These are phyloP conservation scores for Pseudoperonospora humuli DNA, from an alignment of 352 stramenopile species.

Conservation along the genomic window DNA sequence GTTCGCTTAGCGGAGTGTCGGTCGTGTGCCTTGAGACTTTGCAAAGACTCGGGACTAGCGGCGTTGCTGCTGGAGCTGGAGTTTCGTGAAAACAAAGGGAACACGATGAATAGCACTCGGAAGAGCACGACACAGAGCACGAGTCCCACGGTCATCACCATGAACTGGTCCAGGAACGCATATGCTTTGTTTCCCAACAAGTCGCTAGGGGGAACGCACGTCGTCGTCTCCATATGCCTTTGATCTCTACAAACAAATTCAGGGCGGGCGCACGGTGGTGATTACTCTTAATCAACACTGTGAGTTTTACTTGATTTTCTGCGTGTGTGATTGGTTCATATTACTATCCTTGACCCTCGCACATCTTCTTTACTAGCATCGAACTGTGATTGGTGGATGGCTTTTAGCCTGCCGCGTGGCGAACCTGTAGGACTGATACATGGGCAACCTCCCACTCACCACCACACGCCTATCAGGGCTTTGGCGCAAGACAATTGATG, in stretches of 20 bases:
- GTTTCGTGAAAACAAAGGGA: conserved; percentile 18
- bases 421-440: no score
- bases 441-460: no score
- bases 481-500: no score
- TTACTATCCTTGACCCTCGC: no score
- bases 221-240: conserved; percentile 9
- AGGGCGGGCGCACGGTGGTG: no score
- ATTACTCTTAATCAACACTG: no score
- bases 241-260: conserved; percentile 3
- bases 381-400: no score
- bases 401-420: no score
- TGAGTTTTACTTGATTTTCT: no score
- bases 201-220: conserved; percentile 7
- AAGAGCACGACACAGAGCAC: conserved; percentile 57
- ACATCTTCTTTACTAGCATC: no score
- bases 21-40: conserved; percentile 8
- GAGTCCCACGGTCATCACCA: conserved; percentile 56
- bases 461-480: no score
- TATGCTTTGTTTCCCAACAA: conserved; percentile 13
- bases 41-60: conserved; percentile 2
- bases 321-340: no score
- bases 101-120: conserved; percentile 49
- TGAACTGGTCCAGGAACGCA: conserved; percentile 53
- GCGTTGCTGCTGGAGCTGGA: neutral
- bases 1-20: conserved; percentile 17